Evolutionary conservation across 1,284 basidiomycete genomes (phyloP).

Genomic region (Singerocomus inundabilis): DNA sequence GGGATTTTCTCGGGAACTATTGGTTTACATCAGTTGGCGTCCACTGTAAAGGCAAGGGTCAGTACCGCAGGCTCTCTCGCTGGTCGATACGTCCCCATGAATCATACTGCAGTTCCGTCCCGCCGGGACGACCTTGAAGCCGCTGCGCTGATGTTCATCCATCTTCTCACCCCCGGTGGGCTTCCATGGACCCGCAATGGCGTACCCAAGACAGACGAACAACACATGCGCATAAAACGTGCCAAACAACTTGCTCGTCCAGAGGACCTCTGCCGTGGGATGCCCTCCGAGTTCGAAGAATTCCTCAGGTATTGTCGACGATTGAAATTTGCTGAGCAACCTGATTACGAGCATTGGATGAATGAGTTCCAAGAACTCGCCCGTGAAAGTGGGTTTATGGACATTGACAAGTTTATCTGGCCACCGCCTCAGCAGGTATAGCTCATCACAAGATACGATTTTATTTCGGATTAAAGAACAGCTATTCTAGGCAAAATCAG

Average conservation of each 20-base stretch:
- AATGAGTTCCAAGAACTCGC: conserved; percentile 59
- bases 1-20: conserved; percentile 78
- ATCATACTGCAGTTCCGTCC: conserved; percentile 54
- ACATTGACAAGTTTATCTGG: conserved; percentile 66
- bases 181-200: conserved; percentile 75
- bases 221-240: conserved; percentile 59
- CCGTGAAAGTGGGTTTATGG: conserved; percentile 53
- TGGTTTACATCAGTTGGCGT: conserved; percentile 75
- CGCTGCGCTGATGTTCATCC: conserved; percentile 71
- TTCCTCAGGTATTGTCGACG: conserved; percentile 68
- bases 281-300: conserved; percentile 71
- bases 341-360: conserved; percentile 64
- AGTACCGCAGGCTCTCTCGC: conserved; percentile 20
- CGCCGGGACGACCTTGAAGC: conserved; percentile 76
- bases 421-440: conserved; percentile 49
- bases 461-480: conserved; percentile 1
- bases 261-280: conserved; percentile 65
- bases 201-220: conserved; percentile 62
- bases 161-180: conserved; percentile 71
- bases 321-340: conserved; percentile 62
- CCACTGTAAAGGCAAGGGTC: conserved; percentile 72
- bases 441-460: background rate
- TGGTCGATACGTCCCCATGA: conserved; percentile 20
- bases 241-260: conserved; percentile 57
- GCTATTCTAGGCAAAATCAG: conserved; percentile 22